Conservation (phyloP, 495 filamentous ascomycete species). For the Cercophora scortea region DNA sequence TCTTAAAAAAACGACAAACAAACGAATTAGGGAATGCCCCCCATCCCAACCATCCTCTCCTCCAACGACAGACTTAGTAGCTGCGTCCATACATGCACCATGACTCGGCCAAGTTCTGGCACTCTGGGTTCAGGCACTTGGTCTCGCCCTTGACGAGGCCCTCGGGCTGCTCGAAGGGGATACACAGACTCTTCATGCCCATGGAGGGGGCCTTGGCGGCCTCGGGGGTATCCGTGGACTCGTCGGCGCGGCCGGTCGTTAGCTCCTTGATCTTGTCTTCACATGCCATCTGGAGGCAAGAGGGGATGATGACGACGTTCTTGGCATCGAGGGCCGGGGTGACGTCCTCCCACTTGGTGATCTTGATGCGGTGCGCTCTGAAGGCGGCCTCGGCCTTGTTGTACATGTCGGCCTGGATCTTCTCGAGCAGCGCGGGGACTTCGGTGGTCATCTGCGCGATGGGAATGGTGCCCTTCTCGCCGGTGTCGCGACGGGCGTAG, state of each 20-base stretch:
- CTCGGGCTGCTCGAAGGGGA: slow-evolving; percentile 92
- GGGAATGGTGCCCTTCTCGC: slow-evolving; percentile 66
- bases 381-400: slow-evolving; percentile 70
- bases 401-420: slow-evolving; percentile 82
- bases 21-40: no score
- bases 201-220: slow-evolving; percentile 80
- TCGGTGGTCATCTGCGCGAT: slow-evolving; percentile 61
- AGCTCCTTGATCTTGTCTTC: slow-evolving; percentile 91
- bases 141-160: slow-evolving; percentile 71
- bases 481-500: slow-evolving; percentile 80
- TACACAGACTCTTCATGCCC: slow-evolving; percentile 96
- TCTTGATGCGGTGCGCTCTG: slow-evolving; percentile 64
- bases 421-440: slow-evolving; percentile 74
- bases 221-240: slow-evolving; percentile 58
- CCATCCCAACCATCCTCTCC: no score
- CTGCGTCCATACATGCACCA: slow-evolving; percentile 83
- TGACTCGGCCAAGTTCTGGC: slow-evolving; percentile 59
- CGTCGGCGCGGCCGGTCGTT: slow-evolving; percentile 63
- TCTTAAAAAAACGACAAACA: no score
- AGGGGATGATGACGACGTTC: slow-evolving; percentile 83
- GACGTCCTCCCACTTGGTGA: slow-evolving; percentile 87
- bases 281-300: slow-evolving; percentile 72
- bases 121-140: slow-evolving; percentile 85
- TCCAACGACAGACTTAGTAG: slow-evolving; percentile 31
- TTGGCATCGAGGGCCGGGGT: slow-evolving; percentile 79